These are phyloP conservation scores for Chaetomidium leptoderma DNA, from an alignment of 495 filamentous ascomycete genomes.

Conservation along the genomic window DNA sequence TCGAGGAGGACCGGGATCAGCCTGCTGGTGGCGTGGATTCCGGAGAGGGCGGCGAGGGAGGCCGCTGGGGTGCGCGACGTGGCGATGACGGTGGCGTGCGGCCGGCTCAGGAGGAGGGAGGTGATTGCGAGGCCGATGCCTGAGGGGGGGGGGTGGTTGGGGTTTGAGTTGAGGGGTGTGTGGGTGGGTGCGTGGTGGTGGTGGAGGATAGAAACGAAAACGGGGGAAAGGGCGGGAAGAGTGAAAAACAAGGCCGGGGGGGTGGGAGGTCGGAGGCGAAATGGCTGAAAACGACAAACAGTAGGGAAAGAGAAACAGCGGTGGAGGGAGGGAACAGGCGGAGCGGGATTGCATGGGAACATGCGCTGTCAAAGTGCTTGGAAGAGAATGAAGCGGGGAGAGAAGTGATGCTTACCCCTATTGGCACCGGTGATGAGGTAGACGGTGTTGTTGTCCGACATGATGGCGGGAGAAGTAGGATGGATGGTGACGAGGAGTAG, in stretches of 20 bases:
- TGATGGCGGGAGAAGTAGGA: not conserved
- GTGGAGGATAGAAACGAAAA: not conserved
- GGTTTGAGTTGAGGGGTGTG: not conserved
- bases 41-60: constrained; percentile 26
- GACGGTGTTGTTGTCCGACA: constrained; percentile 30
- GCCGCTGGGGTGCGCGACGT: constrained; percentile 38
- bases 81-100: constrained; percentile 48
- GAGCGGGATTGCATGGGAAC: too few relatives aligned
- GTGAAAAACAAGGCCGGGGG: not conserved
- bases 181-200: not conserved
- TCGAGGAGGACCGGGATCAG: constrained; percentile 35
- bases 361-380: too few relatives aligned
- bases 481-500: not conserved
- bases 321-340: not conserved
- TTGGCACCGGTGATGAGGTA: constrained; percentile 43
- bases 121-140: constrained; percentile 48
- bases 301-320: not conserved
- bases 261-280: too few relatives aligned
- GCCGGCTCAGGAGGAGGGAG: constrained; percentile 36
- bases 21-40: constrained; percentile 29
- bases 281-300: not conserved
- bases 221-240: not conserved
- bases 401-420: constrained; percentile 27
- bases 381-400: not conserved
- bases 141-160: constrained; percentile 13